Evolutionary conservation across 768 basidiomycete species (phyloP), one percentile per base, ranked within the genome.

Genomic region (Candolleomyces efflorescens): DNA sequence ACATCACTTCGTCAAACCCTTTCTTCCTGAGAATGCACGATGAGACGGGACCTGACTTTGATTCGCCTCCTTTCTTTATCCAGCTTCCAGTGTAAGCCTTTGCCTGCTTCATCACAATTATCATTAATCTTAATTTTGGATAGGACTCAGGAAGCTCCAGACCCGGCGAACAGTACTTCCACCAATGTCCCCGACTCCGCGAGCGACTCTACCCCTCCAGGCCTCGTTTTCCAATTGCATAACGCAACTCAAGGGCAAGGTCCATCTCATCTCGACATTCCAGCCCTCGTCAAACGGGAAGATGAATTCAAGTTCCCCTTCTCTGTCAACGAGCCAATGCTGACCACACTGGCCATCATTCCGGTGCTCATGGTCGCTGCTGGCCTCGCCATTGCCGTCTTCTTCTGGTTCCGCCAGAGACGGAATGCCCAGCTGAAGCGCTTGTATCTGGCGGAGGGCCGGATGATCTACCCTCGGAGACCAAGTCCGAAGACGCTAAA

Each of bases 61-160:
- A 54, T 37, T 72, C 72, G 1, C 67, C 70, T 2, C 43, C 48
- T 27, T 73, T 75, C 50, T 58, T 50, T 24, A 23, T 58, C 15
- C 50, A 43, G 23, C 50, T 41, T 6, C n/a, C 26, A 4, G 20
- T 26, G 55, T 57, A 51, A 37, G 55, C 10, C 7, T 20, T 18
- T 15, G 26, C 15, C 4, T 47, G n/a, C n/a, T 13, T n/a, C 39
- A 10, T n/a, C 39, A 12, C 23, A 48, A 24, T 20, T 7, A 13
- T 20, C 13, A 17, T 13, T 17, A 12, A 17, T 11, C 18, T 43
- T 15, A 20, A 43, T 7, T 43, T 20, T 17, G 9, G 17, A 43
- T 20, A 48, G 46, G n/a, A 20, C 22, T 7, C 22, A 26, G 18
- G 46, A 26, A 17, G 9, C 26, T 1, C 36, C 49, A 13, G 27